These are phyloP conservation scores for Flaveria robusta DNA, from an alignment of 129 eudicot species.

Conservation along the genomic window DNA sequence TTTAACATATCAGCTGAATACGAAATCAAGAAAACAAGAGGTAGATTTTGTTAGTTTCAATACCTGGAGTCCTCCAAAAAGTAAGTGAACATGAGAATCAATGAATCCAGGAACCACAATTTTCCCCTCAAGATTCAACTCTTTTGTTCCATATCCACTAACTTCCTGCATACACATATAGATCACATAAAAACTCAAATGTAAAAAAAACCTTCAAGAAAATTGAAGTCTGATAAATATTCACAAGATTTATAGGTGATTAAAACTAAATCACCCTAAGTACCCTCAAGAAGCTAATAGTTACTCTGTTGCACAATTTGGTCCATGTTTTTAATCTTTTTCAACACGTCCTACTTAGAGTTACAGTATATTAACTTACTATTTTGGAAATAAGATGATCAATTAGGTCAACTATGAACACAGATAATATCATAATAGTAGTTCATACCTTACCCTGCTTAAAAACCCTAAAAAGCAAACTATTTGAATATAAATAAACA, in stretches of 20 bases:
- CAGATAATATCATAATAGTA: no score
- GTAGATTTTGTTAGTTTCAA: not conserved
- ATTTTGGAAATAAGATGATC: constrained; percentile 3
- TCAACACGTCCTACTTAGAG: no score
- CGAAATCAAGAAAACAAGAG: not conserved
- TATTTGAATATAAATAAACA: constrained; percentile 2
- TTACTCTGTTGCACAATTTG: not conserved
- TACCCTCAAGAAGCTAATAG: no score
- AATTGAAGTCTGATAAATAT: not conserved
- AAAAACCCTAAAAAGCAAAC: not conserved
- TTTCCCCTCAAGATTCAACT: constrained; percentile 64
- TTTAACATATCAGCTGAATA: constrained; percentile 14
- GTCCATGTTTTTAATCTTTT: no score
- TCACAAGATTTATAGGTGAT: not conserved
- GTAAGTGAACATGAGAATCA: constrained; percentile 90
- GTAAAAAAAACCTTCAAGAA: not conserved
- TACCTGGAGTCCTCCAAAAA: constrained; percentile 90
- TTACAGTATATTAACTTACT: not conserved
- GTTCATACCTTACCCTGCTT: not conserved
- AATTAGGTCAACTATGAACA: not conserved
- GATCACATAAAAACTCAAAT: not conserved
- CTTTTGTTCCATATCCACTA: constrained; percentile 49
- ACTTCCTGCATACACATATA: constrained; percentile 53
- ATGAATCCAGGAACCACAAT: constrained; percentile 92
- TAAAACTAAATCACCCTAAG: no score